Evolutionary conservation across 306 rosid species (phyloP), one percentile per base, ranked within the genome.

Genomic region (Canavalia ensiformis): DNA sequence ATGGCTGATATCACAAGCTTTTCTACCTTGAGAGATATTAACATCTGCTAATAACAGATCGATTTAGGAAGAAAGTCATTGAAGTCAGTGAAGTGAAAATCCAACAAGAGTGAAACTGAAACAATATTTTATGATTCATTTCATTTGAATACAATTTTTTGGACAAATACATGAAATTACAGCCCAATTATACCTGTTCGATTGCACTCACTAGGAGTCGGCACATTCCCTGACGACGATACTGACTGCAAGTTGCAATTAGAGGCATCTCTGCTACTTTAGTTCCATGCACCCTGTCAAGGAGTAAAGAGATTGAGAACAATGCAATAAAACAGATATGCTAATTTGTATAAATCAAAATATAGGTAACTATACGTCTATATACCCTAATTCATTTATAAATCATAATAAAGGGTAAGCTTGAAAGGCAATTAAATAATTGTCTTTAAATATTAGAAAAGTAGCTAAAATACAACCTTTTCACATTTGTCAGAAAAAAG

Each of bases 141-240:
- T 39, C 67, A 66, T 42, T 69, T 54, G 3, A 71, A 76, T 54
- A 62, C 25, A 44, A 34, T 35, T 60, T 68, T 42, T 72, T 18
- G 49, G 58, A 65, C 68, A 68, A 41, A 55, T 13, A 63, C 52
- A 74, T 62, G 55, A 73, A 84, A 84, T 75, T 13, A 54, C 52
- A n/a, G 62, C 74, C 51, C 79, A 82, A 56, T 30, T 46, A 68
- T 78, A 95, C 99, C 98, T 95, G 86, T 83, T 95, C 96, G 75
- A 95, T 92, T 44, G 92, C 90, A 83, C 45, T 86, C 87, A 95
- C 78, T 60, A 95, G 98, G 78, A 83, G 91, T 33, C 98, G 92
- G 82, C 99, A 89, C 99, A 95, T 95, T 89, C 99, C 99, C 86
- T 87, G 96, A 63, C 98, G 97, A 78, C 98, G 98, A 81, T 85